Evolutionary conservation across 2,329 filamentous ascomycete genomes (phyloP), one percentile per base, ranked within the genome.

Genomic region (Elsinoe fawcettii): DNA sequence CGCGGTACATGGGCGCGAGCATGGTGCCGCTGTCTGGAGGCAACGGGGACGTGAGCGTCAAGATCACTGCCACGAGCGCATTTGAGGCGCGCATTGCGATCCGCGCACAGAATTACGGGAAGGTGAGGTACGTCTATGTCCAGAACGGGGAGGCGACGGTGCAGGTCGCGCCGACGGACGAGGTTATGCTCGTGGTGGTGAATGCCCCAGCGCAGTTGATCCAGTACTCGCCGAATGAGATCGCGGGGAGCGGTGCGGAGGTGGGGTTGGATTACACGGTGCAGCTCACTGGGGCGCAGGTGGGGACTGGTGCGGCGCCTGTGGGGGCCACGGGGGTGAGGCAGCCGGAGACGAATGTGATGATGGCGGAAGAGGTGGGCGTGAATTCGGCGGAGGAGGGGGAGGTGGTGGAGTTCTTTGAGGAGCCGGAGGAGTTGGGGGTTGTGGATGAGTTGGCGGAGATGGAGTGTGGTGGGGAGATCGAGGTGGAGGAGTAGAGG

Each of bases 1-100:
- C 76, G 23, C 67, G 69, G 23, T 79, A 79, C 65, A 75, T 79
- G 74, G 77, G 77, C 0, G 71, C 76, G 53, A 79, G 74, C 64
- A 78, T 78, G 60, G 71, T 75, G 43, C 75, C 75, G 1, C 67
- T 79, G 8, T 20, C 23, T 9, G 37, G 39, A 9, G 71, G 69
- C n/a, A 68, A 64, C 1, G 67, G 69, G 2, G 66, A 65, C 9
- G 62, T 69, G 0, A 65, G 64, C 18, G 64, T 73, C 0, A 61
- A 46, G 51, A 64, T 77, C 16, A 66, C 70, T 3, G 66, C 73
- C 0, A 59, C 62, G 1, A 68, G 61, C 23, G 66, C 71, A 2
- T 74, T 73, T 58, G 75, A 72, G 1, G 74, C 73, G 2, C 74
- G 68, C 0, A 64, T 79, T n/a, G 74, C 70, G 4, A 65, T 78